A percentile compares a stretch with the other conserved stretches of the same genome.
Conservation (phyloP, 2,329 filamentous ascomycete genomes). For the Cladophialophora chaetospira region DNA sequence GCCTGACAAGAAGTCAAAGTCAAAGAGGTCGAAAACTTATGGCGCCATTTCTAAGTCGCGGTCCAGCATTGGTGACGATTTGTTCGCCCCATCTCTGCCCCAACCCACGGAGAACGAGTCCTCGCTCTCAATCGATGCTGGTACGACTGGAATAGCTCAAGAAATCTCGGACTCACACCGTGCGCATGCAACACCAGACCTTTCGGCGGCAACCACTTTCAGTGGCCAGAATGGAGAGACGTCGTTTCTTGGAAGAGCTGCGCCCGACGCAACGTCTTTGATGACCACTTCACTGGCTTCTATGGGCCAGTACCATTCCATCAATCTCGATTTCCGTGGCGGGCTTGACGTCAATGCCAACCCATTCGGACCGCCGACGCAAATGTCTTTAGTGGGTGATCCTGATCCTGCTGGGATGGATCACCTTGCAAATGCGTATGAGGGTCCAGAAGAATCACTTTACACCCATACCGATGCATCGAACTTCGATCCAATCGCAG, state of each 20-base stretch:
- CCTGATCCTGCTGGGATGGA: conserved; percentile 10
- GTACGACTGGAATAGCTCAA: neutral
- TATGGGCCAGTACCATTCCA: conserved; percentile 31
- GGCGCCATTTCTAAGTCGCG: conserved; percentile 16
- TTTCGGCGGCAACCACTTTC: neutral
- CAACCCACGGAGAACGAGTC: neutral
- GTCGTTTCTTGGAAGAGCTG: conserved; percentile 11
- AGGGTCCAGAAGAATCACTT: neutral
- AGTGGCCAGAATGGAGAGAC: conserved; percentile 2
- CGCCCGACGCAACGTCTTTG: conserved; percentile 13
- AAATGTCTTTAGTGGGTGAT: conserved; percentile 25
- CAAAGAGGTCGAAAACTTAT: conserved; percentile 26
- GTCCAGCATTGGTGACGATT: conserved; percentile 9
- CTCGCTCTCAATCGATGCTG: neutral
- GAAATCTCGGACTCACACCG: neutral
- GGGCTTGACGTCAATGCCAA: conserved; percentile 28
- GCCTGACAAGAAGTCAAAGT: conserved; percentile 2
- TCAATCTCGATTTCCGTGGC: conserved; percentile 30
- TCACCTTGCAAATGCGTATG: neutral
- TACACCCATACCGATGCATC: neutral
- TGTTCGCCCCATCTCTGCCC: conserved; percentile 11
- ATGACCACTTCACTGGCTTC: conserved; percentile 29
- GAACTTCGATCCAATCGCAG: neutral
- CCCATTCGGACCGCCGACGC: conserved; percentile 31
- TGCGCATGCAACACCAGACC: neutral